Evolutionary conservation across 371 early-diverging fungal species (phyloP).

Genomic region (Circinella minor): DNA sequence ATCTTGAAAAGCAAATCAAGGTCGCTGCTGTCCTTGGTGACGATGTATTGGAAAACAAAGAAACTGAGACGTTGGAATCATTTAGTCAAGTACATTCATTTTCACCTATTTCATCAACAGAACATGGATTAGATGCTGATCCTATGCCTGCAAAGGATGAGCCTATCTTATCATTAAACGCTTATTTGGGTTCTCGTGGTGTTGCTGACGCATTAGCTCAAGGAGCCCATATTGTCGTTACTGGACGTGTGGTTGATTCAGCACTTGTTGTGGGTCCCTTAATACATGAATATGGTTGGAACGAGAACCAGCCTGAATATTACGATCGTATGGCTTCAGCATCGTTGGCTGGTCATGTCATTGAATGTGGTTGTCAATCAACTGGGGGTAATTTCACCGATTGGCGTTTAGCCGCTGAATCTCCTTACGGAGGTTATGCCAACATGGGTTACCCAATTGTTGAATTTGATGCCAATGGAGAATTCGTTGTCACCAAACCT

Average conservation of each 20-base stretch:
- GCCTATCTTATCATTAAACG: slow-evolving; percentile 64
- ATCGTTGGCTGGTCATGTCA: slow-evolving; percentile 75
- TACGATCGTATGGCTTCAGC: slow-evolving; percentile 72
- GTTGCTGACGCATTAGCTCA: slow-evolving; percentile 64
- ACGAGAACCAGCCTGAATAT: slow-evolving; percentile 38
- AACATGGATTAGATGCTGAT: slow-evolving; percentile 55
- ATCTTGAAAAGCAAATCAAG: slow-evolving; percentile 41
- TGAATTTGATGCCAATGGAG: slow-evolving; percentile 62
- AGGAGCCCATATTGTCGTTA: slow-evolving; percentile 74
- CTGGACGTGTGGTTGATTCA: slow-evolving; percentile 77
- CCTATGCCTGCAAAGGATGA: slow-evolving; percentile 54
- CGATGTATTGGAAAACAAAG: slow-evolving; percentile 52
- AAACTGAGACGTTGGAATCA: slow-evolving; percentile 28
- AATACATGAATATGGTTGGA: slow-evolving; percentile 64
- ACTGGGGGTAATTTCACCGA: slow-evolving; percentile 83
- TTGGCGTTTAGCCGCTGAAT: slow-evolving; percentile 67
- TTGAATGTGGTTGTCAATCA: slow-evolving; percentile 80
- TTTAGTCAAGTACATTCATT: slow-evolving; percentile 55
- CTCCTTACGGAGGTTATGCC: slow-evolving; percentile 64
- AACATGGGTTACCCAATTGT: slow-evolving; percentile 81
- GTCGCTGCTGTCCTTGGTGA: slow-evolving; percentile 78
- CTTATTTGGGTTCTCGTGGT: slow-evolving; percentile 65
- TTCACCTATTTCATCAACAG: slow-evolving; percentile 43
- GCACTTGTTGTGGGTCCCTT: slow-evolving; percentile 70
- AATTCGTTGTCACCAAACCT: slow-evolving; percentile 74